Evolutionary conservation across 2,329 filamentous ascomycete genomes (phyloP).

Genomic region (Rutstroemia sp.): DNA sequence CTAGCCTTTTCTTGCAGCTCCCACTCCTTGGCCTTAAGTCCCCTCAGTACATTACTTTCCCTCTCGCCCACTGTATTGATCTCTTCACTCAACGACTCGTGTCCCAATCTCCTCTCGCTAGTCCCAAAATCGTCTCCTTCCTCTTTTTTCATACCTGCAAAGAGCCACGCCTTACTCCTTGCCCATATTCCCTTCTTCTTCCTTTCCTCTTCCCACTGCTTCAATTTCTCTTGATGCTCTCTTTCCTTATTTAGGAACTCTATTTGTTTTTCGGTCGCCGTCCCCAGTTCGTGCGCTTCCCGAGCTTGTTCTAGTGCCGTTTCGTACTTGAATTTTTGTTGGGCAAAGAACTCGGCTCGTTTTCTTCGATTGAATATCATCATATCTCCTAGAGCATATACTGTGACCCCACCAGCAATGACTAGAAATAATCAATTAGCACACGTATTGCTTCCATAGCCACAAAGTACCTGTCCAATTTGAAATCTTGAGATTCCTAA

Average conservation of each 20-base stretch:
- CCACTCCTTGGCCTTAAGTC: constrained; percentile 26
- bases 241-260: constrained; percentile 49
- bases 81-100: constrained; percentile 22
- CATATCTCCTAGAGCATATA: constrained; percentile 59
- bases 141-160: constrained; percentile 29
- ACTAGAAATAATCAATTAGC: constrained; percentile 33
- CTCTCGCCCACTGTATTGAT: constrained; percentile 16
- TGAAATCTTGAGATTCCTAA: not conserved
- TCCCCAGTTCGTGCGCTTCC: constrained; percentile 35
- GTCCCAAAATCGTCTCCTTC: constrained; percentile 20
- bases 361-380: constrained; percentile 61
- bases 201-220: constrained; percentile 18
- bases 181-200: constrained; percentile 23
- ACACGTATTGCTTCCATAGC: not conserved
- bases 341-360: constrained; percentile 52
- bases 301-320: constrained; percentile 39
- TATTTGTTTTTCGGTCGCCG: constrained; percentile 42
- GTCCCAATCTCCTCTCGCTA: constrained; percentile 18
- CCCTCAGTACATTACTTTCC: constrained; percentile 23
- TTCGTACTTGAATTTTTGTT: constrained; percentile 36
- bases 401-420: constrained; percentile 51
- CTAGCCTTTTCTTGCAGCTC: constrained; percentile 20
- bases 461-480: not conserved
- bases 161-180: constrained; percentile 26
- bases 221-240: constrained; percentile 33